Conservation (phyloP, 1,139 yeast genomes). For the Geotrichum europaeum region DNA sequence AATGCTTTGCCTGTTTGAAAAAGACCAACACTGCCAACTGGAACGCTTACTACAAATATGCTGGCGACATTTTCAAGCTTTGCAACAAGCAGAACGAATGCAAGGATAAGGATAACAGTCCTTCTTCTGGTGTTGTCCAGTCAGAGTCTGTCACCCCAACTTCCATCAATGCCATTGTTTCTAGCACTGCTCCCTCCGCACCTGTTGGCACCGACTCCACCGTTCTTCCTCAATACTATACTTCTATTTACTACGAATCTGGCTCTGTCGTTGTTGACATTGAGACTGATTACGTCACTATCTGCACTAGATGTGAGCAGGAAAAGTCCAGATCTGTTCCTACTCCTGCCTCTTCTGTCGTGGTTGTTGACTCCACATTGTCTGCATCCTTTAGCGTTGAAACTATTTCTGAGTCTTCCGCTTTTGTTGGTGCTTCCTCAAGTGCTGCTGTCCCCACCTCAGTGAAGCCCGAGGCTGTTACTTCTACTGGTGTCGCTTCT, state of each 20-base stretch:
- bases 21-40: background rate
- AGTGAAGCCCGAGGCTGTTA: background rate
- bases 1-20: background rate
- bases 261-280: conserved; percentile 4
- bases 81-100: background rate
- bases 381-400: background rate
- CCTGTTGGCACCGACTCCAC: conserved; percentile 2
- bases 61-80: background rate
- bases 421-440: background rate
- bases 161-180: background rate
- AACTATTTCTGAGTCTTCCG: background rate
- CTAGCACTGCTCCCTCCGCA: conserved; percentile 13
- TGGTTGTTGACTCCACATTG: background rate
- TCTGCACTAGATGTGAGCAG: conserved; percentile 1
- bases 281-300: background rate
- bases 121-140: background rate
- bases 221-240: background rate
- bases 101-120: background rate
- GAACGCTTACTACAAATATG: background rate
- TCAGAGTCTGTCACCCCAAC: background rate
- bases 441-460: background rate
- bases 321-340: background rate
- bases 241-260: background rate
- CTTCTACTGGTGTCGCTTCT: too few species aligned
- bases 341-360: conserved; percentile 1